Evolutionary conservation across 2,329 filamentous ascomycete genomes (phyloP).

Genomic region (Phaeosphaeriaceae sp.): DNA sequence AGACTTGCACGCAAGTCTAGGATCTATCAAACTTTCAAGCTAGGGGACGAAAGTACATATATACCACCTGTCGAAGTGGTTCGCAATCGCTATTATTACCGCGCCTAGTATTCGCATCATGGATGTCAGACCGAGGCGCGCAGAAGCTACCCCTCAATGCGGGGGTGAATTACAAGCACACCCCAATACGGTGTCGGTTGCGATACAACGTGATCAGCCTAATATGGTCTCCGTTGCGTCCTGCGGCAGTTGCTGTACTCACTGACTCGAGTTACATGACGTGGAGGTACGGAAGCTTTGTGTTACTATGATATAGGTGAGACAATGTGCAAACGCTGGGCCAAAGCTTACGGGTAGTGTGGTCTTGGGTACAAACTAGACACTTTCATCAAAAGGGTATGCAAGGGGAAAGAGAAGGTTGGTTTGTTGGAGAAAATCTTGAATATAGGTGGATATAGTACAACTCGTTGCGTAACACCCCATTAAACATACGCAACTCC

Average conservation of each 20-base stretch:
- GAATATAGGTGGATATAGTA: slow-evolving; percentile 5
- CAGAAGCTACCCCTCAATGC: slow-evolving; percentile 10
- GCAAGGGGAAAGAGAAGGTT: background rate
- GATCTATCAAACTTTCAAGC: no score
- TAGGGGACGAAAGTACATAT: no score
- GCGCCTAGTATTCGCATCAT: no score
- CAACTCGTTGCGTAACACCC: slow-evolving; percentile 1
- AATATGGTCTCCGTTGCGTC: background rate
- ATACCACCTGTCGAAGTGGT: no score
- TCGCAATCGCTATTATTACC: no score
- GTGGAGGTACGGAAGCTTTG: background rate
- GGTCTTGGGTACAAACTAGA: no score
- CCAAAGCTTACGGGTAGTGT: background rate
- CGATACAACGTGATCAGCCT: background rate
- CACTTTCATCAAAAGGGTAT: background rate
- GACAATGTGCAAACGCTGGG: background rate
- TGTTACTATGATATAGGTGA: no score
- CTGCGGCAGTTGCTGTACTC: slow-evolving; percentile 1
- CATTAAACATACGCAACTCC: background rate
- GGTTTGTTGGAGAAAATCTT: background rate
- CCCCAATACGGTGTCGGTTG: no score
- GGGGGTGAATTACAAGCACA: no score
- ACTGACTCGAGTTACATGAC: slow-evolving; percentile 2
- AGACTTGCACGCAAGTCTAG: no score
- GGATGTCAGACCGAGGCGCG: slow-evolving; percentile 3